A percentile compares a stretch with the other conserved stretches of the same genome.
Evolutionary conservation across 371 early-diverging fungal species (phyloP).

Genomic region (Saksenaea oblongispora): DNA sequence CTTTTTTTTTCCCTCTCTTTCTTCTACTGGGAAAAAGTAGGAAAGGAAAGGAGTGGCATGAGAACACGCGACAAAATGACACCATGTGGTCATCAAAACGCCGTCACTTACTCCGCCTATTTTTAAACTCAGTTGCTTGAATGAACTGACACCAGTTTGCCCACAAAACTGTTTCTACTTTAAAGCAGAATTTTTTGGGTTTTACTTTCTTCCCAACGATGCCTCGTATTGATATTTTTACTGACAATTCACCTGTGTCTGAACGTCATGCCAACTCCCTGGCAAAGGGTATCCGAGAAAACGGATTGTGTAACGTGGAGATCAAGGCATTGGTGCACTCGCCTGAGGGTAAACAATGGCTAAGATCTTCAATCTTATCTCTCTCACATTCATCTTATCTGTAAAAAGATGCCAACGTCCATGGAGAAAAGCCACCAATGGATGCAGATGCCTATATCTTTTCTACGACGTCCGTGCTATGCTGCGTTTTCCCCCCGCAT

Average conservation of each 20-base stretch:
- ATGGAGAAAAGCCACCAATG: constrained; percentile 8
- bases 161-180: no score
- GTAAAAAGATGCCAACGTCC: background rate
- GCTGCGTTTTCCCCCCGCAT: no score
- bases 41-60: background rate
- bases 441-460: constrained; percentile 24
- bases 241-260: constrained; percentile 23
- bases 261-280: constrained; percentile 17
- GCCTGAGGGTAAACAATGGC: constrained; percentile 8
- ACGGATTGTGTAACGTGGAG: constrained; percentile 12
- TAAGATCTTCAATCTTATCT: background rate
- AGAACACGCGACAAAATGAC: constrained; percentile 4
- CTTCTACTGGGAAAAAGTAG: background rate
- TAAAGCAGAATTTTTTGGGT: background rate
- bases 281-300: constrained; percentile 16
- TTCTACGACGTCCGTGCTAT: constrained; percentile 29
- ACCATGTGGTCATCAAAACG: background rate
- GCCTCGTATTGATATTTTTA: constrained; percentile 20
- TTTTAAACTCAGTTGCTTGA: background rate
- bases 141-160: background rate
- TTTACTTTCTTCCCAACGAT: background rate
- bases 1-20: no score
- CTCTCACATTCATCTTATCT: background rate
- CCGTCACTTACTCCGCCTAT: background rate
- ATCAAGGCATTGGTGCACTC: constrained; percentile 21